Evolutionary conservation across 345 rosid species (phyloP), one percentile per base, ranked within the genome.

Genomic region (Brassica carinata): DNA sequence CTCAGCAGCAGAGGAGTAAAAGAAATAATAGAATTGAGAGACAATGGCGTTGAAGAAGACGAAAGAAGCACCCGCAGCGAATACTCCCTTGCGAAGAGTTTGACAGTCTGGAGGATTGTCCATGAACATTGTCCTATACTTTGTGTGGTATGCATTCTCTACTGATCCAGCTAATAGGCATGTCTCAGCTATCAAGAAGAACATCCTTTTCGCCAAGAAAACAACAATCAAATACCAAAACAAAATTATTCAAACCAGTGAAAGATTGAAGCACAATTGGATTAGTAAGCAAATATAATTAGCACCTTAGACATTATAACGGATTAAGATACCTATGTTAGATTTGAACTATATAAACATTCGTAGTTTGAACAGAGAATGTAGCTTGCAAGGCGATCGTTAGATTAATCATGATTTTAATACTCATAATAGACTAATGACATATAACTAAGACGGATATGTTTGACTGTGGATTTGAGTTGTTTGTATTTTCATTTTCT

Each of bases 41-140:
- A 91, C 89, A 14, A 89, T 86, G 77, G 94, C 79, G 13, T 87
- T 89, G 82, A 96, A 83, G 81, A 96, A 88, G 76, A 88, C 72
- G 23, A 91, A 96, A 34, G 98, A 94, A n/a, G 99, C 97, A 0
- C 97, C 99, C 0, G 99, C 98, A 0, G 79, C 98, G 14, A 96
- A 96, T 48, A 93, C 98, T 0, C 98, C 99, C 74, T 90, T 90
- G 75, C 97, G 91, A 81, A 93, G 72, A 0, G 94, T 93, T 53
- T 89, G 87, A 79, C 99, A 96, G 23, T 88, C 85, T 5, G 92
- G 97, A 76, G 90, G 90, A 69, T 85, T 79, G 64, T 84, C 92
- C 53, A 84, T 74, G 74, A 90, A 85, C 55, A 91, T 63, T 27
- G 92, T 89, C 85, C 94, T 79, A 85, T 91, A 91, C 82, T 86